Evolutionary conservation across 1,284 basidiomycete genomes (phyloP).

Genomic region (Cutaneotrichosporon mucoides): DNA sequence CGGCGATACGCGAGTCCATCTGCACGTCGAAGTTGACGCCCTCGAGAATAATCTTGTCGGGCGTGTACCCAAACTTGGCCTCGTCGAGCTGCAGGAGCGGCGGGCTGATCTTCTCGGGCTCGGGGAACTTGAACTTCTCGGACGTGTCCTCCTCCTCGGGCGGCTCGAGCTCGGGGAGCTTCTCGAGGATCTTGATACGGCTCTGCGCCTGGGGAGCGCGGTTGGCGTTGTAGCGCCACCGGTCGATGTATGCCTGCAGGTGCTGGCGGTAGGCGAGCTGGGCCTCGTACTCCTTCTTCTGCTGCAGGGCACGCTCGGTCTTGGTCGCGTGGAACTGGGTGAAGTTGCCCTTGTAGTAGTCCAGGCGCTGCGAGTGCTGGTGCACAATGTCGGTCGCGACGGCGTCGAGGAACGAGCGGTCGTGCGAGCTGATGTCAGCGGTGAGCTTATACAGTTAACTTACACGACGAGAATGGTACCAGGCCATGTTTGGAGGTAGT

Average conservation of each 20-base stretch:
- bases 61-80: conserved; percentile 84
- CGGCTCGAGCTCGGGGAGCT: conserved; percentile 88
- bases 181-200: conserved; percentile 98
- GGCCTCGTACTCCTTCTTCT: conserved; percentile 90
- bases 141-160: conserved; percentile 82
- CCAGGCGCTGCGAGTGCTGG: conserved; percentile 89
- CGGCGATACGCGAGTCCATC: conserved; percentile 80
- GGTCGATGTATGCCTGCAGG: conserved; percentile 90
- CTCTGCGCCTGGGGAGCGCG: conserved; percentile 89
- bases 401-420: conserved; percentile 95
- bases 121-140: conserved; percentile 90
- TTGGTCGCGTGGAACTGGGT: conserved; percentile 99
- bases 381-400: conserved; percentile 96
- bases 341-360: conserved; percentile 89
- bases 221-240: conserved; percentile 93
- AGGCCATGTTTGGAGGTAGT: conserved; percentile 95
- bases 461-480: conserved; percentile 87
- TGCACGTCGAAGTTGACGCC: conserved; percentile 85
- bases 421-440: conserved; percentile 63
- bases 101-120: conserved; percentile 92
- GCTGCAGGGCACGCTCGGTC: conserved; percentile 84
- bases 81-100: conserved; percentile 92
- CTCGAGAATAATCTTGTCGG: conserved; percentile 74
- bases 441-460: too few species aligned
- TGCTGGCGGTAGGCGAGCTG: conserved; percentile 93